Evolutionary conservation across 2,329 filamentous ascomycete species (phyloP).

Genomic region (Fusarium piperis): DNA sequence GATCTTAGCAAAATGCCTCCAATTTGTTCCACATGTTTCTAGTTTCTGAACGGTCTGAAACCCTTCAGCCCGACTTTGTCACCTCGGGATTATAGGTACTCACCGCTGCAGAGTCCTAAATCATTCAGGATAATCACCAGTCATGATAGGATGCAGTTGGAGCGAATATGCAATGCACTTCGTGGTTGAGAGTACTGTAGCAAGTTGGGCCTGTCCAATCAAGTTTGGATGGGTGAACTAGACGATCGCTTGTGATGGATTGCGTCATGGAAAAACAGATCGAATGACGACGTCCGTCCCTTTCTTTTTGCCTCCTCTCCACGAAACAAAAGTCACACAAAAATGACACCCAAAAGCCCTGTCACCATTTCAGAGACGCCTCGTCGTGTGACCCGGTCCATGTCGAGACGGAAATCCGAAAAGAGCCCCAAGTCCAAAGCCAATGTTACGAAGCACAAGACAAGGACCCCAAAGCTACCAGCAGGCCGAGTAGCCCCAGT

Average conservation of each 20-base stretch:
- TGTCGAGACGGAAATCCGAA: neutral
- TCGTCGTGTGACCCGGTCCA: conserved; percentile 13
- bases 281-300: neutral
- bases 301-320: neutral
- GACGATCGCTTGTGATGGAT: neutral
- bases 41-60: too few relatives aligned
- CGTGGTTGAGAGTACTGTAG: neutral
- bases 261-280: neutral
- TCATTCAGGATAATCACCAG: neutral
- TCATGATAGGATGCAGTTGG: neutral
- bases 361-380: neutral
- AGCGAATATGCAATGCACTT: neutral
- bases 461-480: neutral
- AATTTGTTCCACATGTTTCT: too few relatives aligned
- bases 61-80: too few relatives aligned
- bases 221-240: neutral
- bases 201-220: neutral
- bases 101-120: too few relatives aligned
- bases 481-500: neutral
- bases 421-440: neutral
- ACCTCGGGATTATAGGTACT: too few relatives aligned
- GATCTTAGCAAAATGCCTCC: too few relatives aligned
- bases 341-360: neutral
- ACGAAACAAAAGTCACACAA: neutral
- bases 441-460: neutral